A percentile compares a stretch with the other conserved stretches of the same genome.
Conservation (phyloP, 129 eudicot genomes). For the Centella asiatica region DNA sequence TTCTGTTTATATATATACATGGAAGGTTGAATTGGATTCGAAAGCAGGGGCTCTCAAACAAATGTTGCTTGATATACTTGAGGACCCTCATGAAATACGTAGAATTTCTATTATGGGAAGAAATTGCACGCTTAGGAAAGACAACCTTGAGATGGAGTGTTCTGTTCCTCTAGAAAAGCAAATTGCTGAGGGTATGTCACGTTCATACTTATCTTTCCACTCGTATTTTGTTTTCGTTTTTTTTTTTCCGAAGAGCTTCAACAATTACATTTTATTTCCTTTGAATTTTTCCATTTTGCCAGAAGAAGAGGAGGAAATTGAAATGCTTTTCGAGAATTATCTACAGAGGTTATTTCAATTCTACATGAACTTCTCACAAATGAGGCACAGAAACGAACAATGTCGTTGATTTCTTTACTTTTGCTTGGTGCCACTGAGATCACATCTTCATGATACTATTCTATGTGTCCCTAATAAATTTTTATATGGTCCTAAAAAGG, state of each 20-base stretch:
- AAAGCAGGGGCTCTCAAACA: constrained; percentile 91
- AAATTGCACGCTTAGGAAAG: constrained; percentile 56
- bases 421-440: neutral
- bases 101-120: constrained; percentile 89
- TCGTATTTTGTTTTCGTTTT: constrained; percentile 8
- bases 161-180: constrained; percentile 76
- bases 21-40: constrained; percentile 86
- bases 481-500: too few relatives aligned
- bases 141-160: constrained; percentile 50
- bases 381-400: neutral
- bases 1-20: neutral
- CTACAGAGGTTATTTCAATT: constrained; percentile 67
- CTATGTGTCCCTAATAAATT: too few relatives aligned
- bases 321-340: constrained; percentile 94
- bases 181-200: constrained; percentile 79
- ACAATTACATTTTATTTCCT: neutral
- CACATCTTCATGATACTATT: too few relatives aligned
- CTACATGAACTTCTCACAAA: constrained; percentile 12
- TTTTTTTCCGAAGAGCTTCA: neutral
- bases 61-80: constrained; percentile 95
- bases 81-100: constrained; percentile 91
- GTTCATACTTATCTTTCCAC: neutral
- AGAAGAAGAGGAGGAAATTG: constrained; percentile 99
- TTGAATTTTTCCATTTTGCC: constrained; percentile 20
- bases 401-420: neutral